Base-by-base conservation (phyloP, 441 rosid genomes). In the Pelargonium australe region DNA sequence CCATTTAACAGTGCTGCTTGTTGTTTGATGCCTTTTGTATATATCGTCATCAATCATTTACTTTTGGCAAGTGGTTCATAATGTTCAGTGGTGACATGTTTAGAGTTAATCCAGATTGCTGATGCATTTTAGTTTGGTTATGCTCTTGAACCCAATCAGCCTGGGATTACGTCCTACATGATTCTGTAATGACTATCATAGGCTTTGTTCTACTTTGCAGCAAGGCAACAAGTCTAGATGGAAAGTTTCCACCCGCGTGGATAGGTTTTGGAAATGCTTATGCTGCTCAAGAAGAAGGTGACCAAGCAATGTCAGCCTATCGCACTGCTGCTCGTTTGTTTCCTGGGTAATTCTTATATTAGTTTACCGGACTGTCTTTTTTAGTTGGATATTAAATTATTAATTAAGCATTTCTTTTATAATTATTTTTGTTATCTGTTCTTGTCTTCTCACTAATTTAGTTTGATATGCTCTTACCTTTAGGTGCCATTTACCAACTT, bases 401-500 rank as follows among this genome's bases (percentile, higher is more conserved):
- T n/a, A n/a, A n/a, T 55, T 55, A 17, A 16, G 19, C 17, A 51
- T 6, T n/a, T 51, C 7, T 13, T 51, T 51, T 51, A 13, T n/a
- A 37, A 37, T 14, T 5, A 5, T 51, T 51, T 13, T 55, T n/a
- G 23, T 55, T 16, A 55, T 37, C 41, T 55, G 61, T 66, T 73
- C 82, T 81, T 81, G 84, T 80, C 76, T 72, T 80, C 81, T 83
- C 82, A 83, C 91, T 86, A 84, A 84, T 88, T 83, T 85, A 77
- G 86, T 78, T 84, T 89, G 88, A 84, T 83, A 57, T 90, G 87
- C 85, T 90, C 82, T 85, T 85, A 80, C 89, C 8, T 85, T 85
- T 89, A 92, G 98, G 92, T 95, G 98, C 80, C 98, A 95, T 81
- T 87, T 92, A 70, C 95, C 99, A 81, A 90, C 97, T 76, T 68